Conservation (phyloP, 164 flowering plant species). For the Stephania yunnanensis region DNA sequence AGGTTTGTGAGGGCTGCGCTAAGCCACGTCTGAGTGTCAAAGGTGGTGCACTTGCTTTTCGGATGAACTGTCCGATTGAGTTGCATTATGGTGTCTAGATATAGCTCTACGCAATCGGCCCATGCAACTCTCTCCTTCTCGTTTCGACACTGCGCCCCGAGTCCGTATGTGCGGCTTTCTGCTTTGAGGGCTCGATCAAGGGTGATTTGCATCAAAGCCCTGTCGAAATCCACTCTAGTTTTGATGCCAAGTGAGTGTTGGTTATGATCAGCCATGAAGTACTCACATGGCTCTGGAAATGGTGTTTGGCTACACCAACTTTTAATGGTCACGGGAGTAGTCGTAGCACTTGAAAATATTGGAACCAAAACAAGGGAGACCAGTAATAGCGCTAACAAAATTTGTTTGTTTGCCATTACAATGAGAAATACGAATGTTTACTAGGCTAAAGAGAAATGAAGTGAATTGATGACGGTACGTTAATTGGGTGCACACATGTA, state of each 20-base stretch:
- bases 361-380: neutral
- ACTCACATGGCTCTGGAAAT: neutral
- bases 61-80: neutral
- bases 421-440: neutral
- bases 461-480: neutral
- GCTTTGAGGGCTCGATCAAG: neutral
- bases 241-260: neutral
- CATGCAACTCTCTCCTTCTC: neutral
- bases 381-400: neutral
- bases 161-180: neutral
- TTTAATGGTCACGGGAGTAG: neutral
- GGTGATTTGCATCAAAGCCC: neutral
- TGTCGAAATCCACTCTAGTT: neutral
- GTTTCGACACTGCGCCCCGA: neutral
- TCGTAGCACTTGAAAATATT: neutral
- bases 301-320: conserved; percentile 1
- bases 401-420: neutral
- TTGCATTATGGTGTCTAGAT: neutral
- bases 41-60: neutral
- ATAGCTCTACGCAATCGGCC: neutral
- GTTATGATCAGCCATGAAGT: neutral
- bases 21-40: neutral
- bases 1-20: neutral
- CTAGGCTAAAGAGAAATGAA: neutral
- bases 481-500: neutral